These are phyloP conservation scores for Epichloe gansuensis DNA, from an alignment of 2,329 filamentous ascomycete species.

Conservation along the genomic window DNA sequence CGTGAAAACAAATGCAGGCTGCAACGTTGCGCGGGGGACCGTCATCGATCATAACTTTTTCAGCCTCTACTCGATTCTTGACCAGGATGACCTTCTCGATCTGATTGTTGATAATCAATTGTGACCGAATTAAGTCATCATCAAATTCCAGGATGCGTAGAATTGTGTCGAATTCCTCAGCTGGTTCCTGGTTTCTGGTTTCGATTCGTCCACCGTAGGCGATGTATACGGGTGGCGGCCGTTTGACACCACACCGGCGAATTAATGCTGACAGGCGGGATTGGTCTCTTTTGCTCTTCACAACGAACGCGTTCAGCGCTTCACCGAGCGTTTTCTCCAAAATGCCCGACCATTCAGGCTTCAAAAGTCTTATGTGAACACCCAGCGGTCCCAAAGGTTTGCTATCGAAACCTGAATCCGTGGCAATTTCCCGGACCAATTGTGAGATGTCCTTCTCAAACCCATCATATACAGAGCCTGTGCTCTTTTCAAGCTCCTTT, in stretches of 20 bases:
- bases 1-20: conserved; percentile 57
- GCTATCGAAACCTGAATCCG: conserved; percentile 53
- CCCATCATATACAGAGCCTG: conserved; percentile 46
- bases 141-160: conserved; percentile 73
- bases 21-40: conserved; percentile 54
- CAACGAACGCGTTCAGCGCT: conserved; percentile 64
- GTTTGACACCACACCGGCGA: conserved; percentile 42
- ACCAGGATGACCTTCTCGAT: conserved; percentile 82
- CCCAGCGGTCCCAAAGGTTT: conserved; percentile 79
- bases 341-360: conserved; percentile 72
- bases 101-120: conserved; percentile 67
- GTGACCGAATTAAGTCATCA: conserved; percentile 62
- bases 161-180: conserved; percentile 59
- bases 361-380: conserved; percentile 58
- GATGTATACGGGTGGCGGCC: conserved; percentile 25
- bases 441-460: conserved; percentile 51
- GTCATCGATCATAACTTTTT: conserved; percentile 53
- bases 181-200: conserved; percentile 51
- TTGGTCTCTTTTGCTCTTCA: conserved; percentile 65
- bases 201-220: conserved; percentile 24
- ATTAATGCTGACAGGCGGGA: conserved; percentile 54
- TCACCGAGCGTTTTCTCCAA: conserved; percentile 66
- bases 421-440: conserved; percentile 55
- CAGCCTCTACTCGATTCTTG: conserved; percentile 50
- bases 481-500: conserved; percentile 39